Evolutionary conservation across 768 basidiomycete genomes (phyloP).

Genomic region (Leccinum arenicola): DNA sequence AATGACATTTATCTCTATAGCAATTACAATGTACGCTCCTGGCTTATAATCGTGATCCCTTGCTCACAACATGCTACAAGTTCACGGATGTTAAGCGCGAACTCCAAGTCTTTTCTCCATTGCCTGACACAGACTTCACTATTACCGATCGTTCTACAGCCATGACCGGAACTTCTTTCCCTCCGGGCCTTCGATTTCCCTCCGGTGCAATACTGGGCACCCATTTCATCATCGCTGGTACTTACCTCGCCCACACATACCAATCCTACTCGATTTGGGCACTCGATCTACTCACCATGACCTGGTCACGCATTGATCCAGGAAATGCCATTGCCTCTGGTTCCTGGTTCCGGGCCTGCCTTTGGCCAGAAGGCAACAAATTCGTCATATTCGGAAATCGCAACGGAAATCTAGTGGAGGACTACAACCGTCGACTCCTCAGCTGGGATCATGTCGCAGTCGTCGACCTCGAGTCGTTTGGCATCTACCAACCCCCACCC

Average conservation of each 20-base stretch:
- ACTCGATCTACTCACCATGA: constrained; percentile 78
- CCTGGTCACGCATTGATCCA: constrained; percentile 86
- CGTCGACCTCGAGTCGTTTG: constrained; percentile 91
- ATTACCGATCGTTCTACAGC: constrained; percentile 76
- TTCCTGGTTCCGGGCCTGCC: constrained; percentile 92
- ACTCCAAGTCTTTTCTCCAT: constrained; percentile 85
- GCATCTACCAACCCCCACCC: constrained; percentile 87
- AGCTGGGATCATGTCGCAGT: constrained; percentile 92
- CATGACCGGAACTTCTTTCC: constrained; percentile 81
- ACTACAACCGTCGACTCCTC: constrained; percentile 87
- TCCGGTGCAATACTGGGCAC: constrained; percentile 90
- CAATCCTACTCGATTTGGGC: constrained; percentile 98
- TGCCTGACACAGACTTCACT: constrained; percentile 70
- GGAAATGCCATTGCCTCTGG: constrained; percentile 83
- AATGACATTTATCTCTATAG: constrained; percentile 90
- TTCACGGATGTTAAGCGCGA: constrained; percentile 96
- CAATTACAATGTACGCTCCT: constrained; percentile 82
- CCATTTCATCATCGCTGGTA: constrained; percentile 91
- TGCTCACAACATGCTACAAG: constrained; percentile 37
- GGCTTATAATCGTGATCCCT: constrained; percentile 1
- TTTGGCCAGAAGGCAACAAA: constrained; percentile 82
- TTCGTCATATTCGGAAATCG: constrained; percentile 91
- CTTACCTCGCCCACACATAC: constrained; percentile 90
- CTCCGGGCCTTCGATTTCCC: constrained; percentile 95
- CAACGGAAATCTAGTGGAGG: constrained; percentile 83